phyloP scores from a whole-genome alignment of 2,329 filamentous ascomycete genomes.

The Arthrobotrys megalospora region DNA sequence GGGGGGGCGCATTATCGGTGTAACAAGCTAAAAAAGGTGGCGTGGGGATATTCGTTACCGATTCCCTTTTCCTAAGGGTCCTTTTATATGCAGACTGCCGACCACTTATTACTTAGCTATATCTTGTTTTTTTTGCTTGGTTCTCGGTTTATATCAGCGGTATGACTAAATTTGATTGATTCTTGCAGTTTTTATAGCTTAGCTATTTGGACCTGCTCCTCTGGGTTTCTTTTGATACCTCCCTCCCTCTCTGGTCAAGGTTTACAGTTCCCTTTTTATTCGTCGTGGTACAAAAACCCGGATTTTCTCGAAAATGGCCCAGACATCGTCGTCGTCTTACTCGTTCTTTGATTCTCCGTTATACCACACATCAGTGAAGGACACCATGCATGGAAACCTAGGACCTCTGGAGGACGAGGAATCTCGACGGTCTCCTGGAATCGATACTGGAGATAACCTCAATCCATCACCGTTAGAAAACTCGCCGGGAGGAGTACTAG shows the following conservation, averaged over 20 bases:
- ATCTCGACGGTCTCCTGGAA: slow-evolving; percentile 44
- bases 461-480: slow-evolving; percentile 40
- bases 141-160: slow-evolving; percentile 12
- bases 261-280: slow-evolving; percentile 3
- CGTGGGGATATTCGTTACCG: slow-evolving; percentile 29
- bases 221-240: not conserved
- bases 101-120: slow-evolving; percentile 11
- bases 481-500: slow-evolving; percentile 6
- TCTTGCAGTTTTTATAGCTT: slow-evolving; percentile 27
- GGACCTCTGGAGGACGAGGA: slow-evolving; percentile 55
- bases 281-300: not conserved
- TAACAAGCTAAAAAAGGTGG: slow-evolving; percentile 37
- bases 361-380: slow-evolving; percentile 60
- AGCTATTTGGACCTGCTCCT: slow-evolving; percentile 17
- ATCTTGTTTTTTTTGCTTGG: slow-evolving; percentile 1
- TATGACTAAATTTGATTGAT: slow-evolving; percentile 41
- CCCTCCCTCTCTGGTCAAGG: slow-evolving; percentile 5
- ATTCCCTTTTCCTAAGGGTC: not conserved
- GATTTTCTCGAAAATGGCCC: slow-evolving; percentile 44
- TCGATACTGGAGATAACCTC: slow-evolving; percentile 33
- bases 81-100: slow-evolving; percentile 14
- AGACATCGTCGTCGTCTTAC: slow-evolving; percentile 58
- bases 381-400: slow-evolving; percentile 36
- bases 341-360: slow-evolving; percentile 61
- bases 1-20: slow-evolving; percentile 51